Evolutionary conservation across 192 early-diverging fungal genomes (phyloP), one percentile per base, ranked within the genome.

Genomic region (Podila minutissima): DNA sequence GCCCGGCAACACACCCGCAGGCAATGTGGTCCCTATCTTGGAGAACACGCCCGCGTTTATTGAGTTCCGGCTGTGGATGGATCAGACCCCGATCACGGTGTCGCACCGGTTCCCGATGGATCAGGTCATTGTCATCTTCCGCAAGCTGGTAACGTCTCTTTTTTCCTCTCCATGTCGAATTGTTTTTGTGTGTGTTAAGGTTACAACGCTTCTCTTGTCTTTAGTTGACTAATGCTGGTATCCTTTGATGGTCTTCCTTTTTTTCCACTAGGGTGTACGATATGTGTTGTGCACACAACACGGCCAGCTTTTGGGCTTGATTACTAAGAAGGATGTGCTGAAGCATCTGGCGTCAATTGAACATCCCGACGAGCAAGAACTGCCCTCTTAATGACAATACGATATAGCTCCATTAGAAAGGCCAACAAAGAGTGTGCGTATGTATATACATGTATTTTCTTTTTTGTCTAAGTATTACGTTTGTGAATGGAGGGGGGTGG

Each of bases 241-340:
- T 41, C 1, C 19, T 68, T 51, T 60, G 32, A 58, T 41, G 50
- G 13, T 48, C 4, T 55, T 5, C 20, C 60, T 0, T 13, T 38
- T 4, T 12, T 38, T 4, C 7, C 10, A 20, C 12, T 75, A 84
- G 83, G 91, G 91, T 26, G 77, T 93, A 26, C 86, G 91, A 7
- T 91, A 93, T 63, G 82, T 89, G 13, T 57, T 93, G 22, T 85
- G 89, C 26, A 86, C 89, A 1, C 86, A 90, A 67, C 85, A 90
- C 59, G 91, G 87, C 6, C 71, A 83, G 37, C 69, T 93, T 29
- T 74, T 89, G 3, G 92, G 92, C 19, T 75, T 93, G 32, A 91
- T 93, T 64, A 93, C 92, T 3, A 93, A 93, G 59, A 93, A 93
- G 82, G 91, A 92, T 63, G 85, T 93, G 38, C 72, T 93, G 57